phyloP scores from a whole-genome alignment of 1,284 basidiomycete species.

The Malassezia sympodialis region DNA sequence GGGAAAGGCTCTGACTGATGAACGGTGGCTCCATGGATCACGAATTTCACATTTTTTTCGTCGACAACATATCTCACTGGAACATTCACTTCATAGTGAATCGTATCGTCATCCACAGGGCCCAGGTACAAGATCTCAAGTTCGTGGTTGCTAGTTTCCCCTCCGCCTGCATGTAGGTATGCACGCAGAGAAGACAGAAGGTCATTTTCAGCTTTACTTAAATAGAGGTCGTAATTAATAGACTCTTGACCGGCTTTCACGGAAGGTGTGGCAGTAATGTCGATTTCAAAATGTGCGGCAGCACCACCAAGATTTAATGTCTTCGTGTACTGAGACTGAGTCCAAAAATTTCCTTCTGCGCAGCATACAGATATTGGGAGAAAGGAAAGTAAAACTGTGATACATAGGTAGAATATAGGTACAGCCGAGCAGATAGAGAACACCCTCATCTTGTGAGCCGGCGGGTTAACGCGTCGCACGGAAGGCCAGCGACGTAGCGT shows the following conservation, averaged over 20 bases:
- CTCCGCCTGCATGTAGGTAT: neutral
- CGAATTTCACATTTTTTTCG: conserved; percentile 53
- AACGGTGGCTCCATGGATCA: conserved; percentile 64
- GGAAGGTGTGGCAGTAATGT: conserved; percentile 22
- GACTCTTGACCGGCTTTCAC: conserved; percentile 16
- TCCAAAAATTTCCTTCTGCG: conserved; percentile 1
- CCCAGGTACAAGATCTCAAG: neutral
- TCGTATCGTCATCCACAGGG: neutral
- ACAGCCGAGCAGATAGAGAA: neutral
- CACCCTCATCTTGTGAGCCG: neutral
- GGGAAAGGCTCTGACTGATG: conserved; percentile 70
- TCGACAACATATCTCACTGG: conserved; percentile 7
- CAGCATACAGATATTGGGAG: neutral
- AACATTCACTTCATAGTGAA: conserved; percentile 11
- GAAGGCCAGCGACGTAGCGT: neutral
- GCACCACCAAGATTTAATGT: conserved; percentile 33
- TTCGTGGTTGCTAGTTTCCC: neutral
- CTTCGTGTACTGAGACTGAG: conserved; percentile 17
- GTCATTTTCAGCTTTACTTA: conserved; percentile 18
- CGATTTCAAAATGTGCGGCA: conserved; percentile 16
- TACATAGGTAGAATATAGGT: neutral
- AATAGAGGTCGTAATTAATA: conserved; percentile 23
- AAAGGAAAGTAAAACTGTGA: neutral
- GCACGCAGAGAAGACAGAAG: conserved; percentile 16
- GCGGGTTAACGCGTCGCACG: conserved; percentile 1